A percentile compares a stretch with the other conserved stretches of the same genome.
Evolutionary conservation across 805 yeast species (phyloP).

Genomic region (Vanderwaltozyma verrucispora): DNA sequence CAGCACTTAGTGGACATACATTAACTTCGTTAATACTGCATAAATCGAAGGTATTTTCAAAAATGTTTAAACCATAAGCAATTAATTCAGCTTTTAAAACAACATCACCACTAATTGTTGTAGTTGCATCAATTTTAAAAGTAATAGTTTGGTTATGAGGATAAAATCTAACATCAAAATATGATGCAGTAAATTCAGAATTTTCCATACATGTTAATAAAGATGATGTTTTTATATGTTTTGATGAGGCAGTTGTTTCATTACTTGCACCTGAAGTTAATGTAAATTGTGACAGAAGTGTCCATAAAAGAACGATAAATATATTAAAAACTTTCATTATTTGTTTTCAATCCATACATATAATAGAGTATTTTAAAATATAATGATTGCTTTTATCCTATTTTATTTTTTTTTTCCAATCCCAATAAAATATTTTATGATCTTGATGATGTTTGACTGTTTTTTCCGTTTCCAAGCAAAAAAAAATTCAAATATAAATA

Average conservation of each 20-base stretch:
- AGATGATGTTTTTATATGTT: conserved; percentile 44
- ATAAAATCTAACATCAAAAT: conserved; percentile 63
- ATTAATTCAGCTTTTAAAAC: conserved; percentile 54
- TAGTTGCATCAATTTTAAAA: conserved; percentile 65
- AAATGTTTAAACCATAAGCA: conserved; percentile 69
- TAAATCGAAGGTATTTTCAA: conserved; percentile 45
- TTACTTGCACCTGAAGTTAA: background rate
- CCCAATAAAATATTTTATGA: too few relatives aligned
- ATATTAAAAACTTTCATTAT: background rate
- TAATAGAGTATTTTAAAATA: too few relatives aligned
- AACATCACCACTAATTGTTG: conserved; percentile 66
- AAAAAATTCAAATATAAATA: too few relatives aligned
- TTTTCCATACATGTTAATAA: conserved; percentile 85
- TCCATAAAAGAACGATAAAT: background rate
- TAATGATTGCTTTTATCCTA: too few relatives aligned
- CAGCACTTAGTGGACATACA: conserved; percentile 79
- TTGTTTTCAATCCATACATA: too few relatives aligned
- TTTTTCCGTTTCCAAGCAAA: too few relatives aligned
- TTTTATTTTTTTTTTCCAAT: too few relatives aligned
- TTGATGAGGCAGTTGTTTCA: background rate
- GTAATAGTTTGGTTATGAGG: conserved; percentile 55
- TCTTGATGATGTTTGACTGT: too few relatives aligned
- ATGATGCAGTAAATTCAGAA: conserved; percentile 77
- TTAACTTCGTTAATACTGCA: conserved; percentile 50
- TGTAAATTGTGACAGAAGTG: background rate